Evolutionary conservation across 2,329 filamentous ascomycete species (phyloP).

Genomic region (Sclerotinia sclerotiorum): DNA sequence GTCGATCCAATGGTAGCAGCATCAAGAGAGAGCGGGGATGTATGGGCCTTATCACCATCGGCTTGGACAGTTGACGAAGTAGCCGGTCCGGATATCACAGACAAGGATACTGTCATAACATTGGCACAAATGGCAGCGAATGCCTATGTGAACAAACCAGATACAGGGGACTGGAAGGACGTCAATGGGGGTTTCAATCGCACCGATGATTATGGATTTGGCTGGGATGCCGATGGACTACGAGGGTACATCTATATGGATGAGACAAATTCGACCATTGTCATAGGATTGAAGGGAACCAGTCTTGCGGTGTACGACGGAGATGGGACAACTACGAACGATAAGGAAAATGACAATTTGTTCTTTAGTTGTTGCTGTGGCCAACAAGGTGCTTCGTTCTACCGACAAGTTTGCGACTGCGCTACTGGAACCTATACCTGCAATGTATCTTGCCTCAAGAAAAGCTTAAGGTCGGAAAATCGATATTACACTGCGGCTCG

Average conservation of each 20-base stretch:
- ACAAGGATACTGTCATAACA: constrained; percentile 79
- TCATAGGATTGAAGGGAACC: constrained; percentile 92
- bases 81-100: constrained; percentile 74
- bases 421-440: constrained; percentile 83
- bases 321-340: constrained; percentile 93
- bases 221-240: constrained; percentile 86
- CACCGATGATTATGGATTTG: constrained; percentile 81
- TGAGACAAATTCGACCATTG: constrained; percentile 77
- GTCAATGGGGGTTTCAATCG: constrained; percentile 79
- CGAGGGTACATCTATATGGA: constrained; percentile 92
- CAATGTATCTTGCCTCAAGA: constrained; percentile 84
- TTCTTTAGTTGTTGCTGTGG: constrained; percentile 98
- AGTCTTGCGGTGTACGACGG: constrained; percentile 90
- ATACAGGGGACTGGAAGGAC: constrained; percentile 77
- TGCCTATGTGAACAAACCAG: constrained; percentile 76
- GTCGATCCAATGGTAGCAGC: constrained; percentile 78
- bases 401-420: constrained; percentile 92
- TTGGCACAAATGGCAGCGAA: constrained; percentile 87
- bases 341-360: constrained; percentile 96
- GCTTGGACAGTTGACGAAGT: constrained; percentile 82
- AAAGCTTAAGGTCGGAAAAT: constrained; percentile 76
- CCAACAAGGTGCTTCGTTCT: constrained; percentile 86
- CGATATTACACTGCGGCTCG: constrained; percentile 88
- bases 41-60: constrained; percentile 65
- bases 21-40: constrained; percentile 66